A percentile compares a stretch with the other conserved stretches of the same genome.
These are phyloP conservation scores for maize (Zea mays) DNA, from an alignment of 176 grass and related monocot species.

Conservation along the genomic window DNA sequence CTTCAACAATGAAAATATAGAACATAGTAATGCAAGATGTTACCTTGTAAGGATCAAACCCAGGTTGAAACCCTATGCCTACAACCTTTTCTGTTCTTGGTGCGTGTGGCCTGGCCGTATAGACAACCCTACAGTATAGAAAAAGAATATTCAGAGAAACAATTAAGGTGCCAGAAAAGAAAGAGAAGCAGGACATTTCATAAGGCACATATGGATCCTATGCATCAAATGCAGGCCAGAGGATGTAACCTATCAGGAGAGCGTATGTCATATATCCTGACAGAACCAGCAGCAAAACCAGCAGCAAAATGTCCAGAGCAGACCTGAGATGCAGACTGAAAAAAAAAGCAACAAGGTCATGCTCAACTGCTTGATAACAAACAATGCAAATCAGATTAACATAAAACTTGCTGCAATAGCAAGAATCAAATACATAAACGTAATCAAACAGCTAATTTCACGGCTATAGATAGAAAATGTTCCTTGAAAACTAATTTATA, in stretches of 20 bases:
- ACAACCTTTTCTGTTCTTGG: conserved; percentile 81
- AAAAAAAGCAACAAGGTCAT: conserved; percentile 38
- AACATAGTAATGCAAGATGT: conserved; percentile 13
- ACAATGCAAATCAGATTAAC: conserved; percentile 42
- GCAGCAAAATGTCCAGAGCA: conserved; percentile 67
- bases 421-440: conserved; percentile 50
- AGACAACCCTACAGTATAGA: conserved; percentile 59
- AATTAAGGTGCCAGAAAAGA: conserved; percentile 9
- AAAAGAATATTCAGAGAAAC: conserved; percentile 9
- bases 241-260: conserved; percentile 63
- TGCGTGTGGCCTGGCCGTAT: conserved; percentile 68
- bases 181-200: conserved; percentile 6
- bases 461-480: conserved; percentile 28
- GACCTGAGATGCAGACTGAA: conserved; percentile 81
- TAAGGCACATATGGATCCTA: conserved; percentile 10
- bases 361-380: not conserved
- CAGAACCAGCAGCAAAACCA: conserved; percentile 73
- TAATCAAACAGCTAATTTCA: conserved; percentile 50
- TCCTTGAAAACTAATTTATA: conserved; percentile 8
- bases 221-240: conserved; percentile 24
- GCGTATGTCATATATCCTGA: conserved; percentile 91
- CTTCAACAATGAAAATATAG: conserved; percentile 27
- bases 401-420: conserved; percentile 46
- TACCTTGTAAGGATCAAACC: conserved; percentile 84
- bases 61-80: conserved; percentile 95